Percentiles rank a stretch among this genome's conserved stretches.
Conservation (phyloP, 2,329 filamentous ascomycete genomes). For the Fusarium sacchari region DNA sequence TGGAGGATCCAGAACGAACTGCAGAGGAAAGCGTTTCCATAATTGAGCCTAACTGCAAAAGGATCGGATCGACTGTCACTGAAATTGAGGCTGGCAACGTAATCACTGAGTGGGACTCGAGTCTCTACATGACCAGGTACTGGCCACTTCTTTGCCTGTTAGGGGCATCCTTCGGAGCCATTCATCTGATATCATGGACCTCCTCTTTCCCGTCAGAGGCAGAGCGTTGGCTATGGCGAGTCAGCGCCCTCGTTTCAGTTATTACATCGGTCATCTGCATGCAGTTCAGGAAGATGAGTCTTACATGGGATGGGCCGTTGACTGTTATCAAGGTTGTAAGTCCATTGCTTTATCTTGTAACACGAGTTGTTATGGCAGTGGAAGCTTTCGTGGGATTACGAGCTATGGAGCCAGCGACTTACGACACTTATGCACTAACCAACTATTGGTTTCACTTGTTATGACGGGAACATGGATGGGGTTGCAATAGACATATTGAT, state of each 20-base stretch:
- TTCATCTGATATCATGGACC: slow-evolving; percentile 18
- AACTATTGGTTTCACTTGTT: slow-evolving; percentile 23
- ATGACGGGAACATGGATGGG: neutral
- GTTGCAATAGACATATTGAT: neutral
- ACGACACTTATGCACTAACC: neutral
- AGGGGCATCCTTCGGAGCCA: slow-evolving; percentile 15
- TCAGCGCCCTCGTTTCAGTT: slow-evolving; percentile 11
- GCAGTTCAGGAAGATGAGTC: slow-evolving; percentile 12
- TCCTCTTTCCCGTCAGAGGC: slow-evolving; percentile 9
- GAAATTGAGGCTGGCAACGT: neutral
- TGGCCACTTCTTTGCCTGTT: slow-evolving; percentile 20
- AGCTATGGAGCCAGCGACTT: slow-evolving; percentile 16
- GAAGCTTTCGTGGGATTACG: slow-evolving; percentile 16
- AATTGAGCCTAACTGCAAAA: neutral
- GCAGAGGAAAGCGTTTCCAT: neutral
- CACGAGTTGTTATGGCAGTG: slow-evolving; percentile 13
- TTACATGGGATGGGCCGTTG: slow-evolving; percentile 2
- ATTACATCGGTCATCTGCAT: slow-evolving; percentile 7
- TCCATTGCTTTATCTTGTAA: slow-evolving; percentile 19
- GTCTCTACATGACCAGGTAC: slow-evolving; percentile 21
- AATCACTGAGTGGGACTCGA: slow-evolving; percentile 15
- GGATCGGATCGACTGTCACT: neutral
- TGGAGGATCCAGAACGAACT: neutral
- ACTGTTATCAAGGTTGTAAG: slow-evolving; percentile 11
- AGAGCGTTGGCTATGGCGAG: slow-evolving; percentile 18